Evolutionary conservation across 805 yeast species (phyloP), one percentile per base, ranked within the genome.

Genomic region (Candida railenensis): DNA sequence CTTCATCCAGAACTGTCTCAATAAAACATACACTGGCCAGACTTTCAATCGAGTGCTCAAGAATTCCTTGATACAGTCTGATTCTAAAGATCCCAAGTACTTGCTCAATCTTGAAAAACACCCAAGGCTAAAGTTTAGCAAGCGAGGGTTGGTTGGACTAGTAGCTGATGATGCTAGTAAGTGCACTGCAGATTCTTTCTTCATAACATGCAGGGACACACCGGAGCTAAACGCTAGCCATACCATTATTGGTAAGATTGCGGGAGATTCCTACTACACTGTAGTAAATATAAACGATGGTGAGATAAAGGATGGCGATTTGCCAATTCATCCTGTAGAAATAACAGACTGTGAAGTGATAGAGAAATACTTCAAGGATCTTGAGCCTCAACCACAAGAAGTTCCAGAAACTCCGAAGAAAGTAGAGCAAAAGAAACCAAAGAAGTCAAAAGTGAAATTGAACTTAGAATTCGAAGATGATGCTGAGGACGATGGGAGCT

Each of bases 181-280:
- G 18, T 47, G 56, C 30, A 46, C 58, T 5, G 61, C 62, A 9
- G 68, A 62, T 41, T 58, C 63, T 11, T 66, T 67, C 46, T 59
- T 65, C 55, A 71, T 81, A 16, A 79, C 87, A 1, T 56, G 76
- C 42, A 68, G 62, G 5, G 76, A 76, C 12, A 52, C 75, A 11
- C 76, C 78, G 4, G 74, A 73, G 34, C 65, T 74, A 45, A 69
- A 73, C 50, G 63, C 70, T 22, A 67, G 44, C 11, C 48, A 49
- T 50, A 71, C 81, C 12, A 54, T 81, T 19, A 71, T 85, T 52
- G 92, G 91, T 2, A 76, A 78, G 48, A 66, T 84, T 12, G 74
- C 74, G 2, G 87, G 81, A 3, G 78, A 78, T 30, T 67, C 83
- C 0, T 70, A 81, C 3, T 86, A 72, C 63, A 77, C 69, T 25